phyloP scores from a whole-genome alignment of 768 basidiomycete species.

The Rhizopogon vesiculosus region DNA sequence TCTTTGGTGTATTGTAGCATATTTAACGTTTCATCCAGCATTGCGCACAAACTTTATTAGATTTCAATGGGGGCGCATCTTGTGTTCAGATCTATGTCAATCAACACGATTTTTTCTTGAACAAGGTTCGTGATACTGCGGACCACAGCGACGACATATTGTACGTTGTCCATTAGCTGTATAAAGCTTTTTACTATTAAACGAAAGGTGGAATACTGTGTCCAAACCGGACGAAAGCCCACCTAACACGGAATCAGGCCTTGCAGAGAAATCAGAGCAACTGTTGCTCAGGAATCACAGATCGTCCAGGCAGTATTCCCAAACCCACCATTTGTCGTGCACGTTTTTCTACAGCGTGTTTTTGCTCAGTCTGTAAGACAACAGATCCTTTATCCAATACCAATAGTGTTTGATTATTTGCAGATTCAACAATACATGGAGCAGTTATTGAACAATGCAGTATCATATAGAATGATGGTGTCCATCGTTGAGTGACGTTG shows the following conservation, averaged over 20 bases:
- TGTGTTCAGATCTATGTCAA: constrained; percentile 99
- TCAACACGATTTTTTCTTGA: constrained; percentile 99
- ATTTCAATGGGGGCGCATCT: constrained; percentile 96
- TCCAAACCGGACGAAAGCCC: constrained; percentile 75
- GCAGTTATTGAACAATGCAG: constrained; percentile 37
- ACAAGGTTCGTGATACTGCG: constrained; percentile 69
- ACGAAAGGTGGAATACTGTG: constrained; percentile 70
- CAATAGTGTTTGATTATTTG: constrained; percentile 3
- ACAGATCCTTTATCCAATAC: not conserved
- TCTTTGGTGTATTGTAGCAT: constrained; percentile 8
- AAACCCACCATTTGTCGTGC: constrained; percentile 94
- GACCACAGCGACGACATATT: constrained; percentile 51
- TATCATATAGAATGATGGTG: no score
- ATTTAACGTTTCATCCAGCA: constrained; percentile 50
- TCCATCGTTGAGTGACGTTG: no score
- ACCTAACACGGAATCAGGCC: constrained; percentile 75
- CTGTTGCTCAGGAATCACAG: constrained; percentile 93
- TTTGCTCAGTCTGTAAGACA: constrained; percentile 90
- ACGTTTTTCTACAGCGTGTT: constrained; percentile 94
- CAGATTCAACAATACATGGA: constrained; percentile 98
- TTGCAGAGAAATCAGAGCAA: constrained; percentile 80
- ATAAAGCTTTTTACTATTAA: not conserved
- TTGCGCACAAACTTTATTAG: constrained; percentile 92
- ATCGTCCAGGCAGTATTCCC: constrained; percentile 99
- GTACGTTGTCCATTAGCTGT: constrained; percentile 29